Percentiles rank a stretch among this genome's conserved stretches.
These are phyloP conservation scores for Mortierella sp. DNA, from an alignment of 371 early-diverging fungal genomes.

Conservation along the genomic window DNA sequence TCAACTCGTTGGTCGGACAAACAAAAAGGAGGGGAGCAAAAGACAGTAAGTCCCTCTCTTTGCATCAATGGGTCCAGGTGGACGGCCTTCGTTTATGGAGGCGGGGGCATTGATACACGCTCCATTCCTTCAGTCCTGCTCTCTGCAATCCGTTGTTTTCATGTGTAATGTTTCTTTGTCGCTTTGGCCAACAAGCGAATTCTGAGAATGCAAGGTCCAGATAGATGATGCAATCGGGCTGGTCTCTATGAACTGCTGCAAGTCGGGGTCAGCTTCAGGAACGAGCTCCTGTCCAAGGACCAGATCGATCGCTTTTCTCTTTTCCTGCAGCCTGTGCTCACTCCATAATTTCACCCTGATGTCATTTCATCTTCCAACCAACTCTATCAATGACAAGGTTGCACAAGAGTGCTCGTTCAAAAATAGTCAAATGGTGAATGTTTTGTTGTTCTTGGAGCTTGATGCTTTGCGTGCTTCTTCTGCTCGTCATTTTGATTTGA, in stretches of 20 bases:
- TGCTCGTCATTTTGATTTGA: neutral
- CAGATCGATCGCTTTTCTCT: neutral
- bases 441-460: neutral
- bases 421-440: neutral
- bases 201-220: no score
- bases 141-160: neutral
- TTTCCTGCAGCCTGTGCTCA: neutral
- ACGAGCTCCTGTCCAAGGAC: neutral
- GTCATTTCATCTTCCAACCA: neutral
- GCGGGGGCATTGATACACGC: neutral
- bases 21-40: neutral
- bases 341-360: neutral
- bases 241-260: neutral
- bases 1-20: neutral
- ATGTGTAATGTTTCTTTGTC: neutral
- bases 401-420: neutral
- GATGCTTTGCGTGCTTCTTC: neutral
- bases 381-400: slow-evolving; percentile 8
- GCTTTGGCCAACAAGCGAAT: neutral
- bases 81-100: no score
- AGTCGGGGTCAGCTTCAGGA: neutral
- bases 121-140: neutral
- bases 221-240: neutral
- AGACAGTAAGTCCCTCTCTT: neutral
- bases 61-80: neutral